Evolutionary conservation across 1,139 yeast genomes (phyloP), one percentile per base, ranked within the genome.

Genomic region (Yamadazyma songkhlaensis): DNA sequence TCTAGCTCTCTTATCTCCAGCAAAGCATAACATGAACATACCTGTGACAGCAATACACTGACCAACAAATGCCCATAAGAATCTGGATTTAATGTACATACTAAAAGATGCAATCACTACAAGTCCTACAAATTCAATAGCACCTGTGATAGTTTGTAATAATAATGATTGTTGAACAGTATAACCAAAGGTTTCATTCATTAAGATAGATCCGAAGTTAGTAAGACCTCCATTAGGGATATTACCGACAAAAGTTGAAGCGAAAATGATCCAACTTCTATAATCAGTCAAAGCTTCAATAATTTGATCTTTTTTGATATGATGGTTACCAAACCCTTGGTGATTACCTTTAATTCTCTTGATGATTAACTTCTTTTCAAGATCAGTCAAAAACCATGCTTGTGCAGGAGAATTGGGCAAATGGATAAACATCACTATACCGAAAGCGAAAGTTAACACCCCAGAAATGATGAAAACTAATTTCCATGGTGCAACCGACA

Each of bases 291-390:
- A 67, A 2, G 85, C 80, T 49, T 81, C 79, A 13, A 54, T 55
- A 30, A 79, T 62, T 51, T 82, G 89, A 34, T 74, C 57, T 53
- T 54, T 60, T 47, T 81, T 81, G 57, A 77, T 69, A 31, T 65
- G 62, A 41, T 64, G 68, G 47, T 74, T 74, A 35, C 83, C 83
- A 42, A 78, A 75, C 11, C 84, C 83, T 49, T 81, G 75, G 35
- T 65, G 61, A 44, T 72, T 71, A 1, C 46, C 47, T 50, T 73
- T 58, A 25, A 61, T 54, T 45, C 69, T 48, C 39, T 66, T 62
- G 25, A 66, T 66, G 6, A 60, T 67, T 24, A 59, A 43, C 11
- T 48, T 41, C 38, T 72, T 74, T 44, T 81, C 86, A 25, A 67
- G 62, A 8, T 66, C 71, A 9, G 62, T 60, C 34, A 79, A 62